Evolutionary conservation across 148 eudicot species (phyloP).

Genomic region (Chenopodium album): DNA sequence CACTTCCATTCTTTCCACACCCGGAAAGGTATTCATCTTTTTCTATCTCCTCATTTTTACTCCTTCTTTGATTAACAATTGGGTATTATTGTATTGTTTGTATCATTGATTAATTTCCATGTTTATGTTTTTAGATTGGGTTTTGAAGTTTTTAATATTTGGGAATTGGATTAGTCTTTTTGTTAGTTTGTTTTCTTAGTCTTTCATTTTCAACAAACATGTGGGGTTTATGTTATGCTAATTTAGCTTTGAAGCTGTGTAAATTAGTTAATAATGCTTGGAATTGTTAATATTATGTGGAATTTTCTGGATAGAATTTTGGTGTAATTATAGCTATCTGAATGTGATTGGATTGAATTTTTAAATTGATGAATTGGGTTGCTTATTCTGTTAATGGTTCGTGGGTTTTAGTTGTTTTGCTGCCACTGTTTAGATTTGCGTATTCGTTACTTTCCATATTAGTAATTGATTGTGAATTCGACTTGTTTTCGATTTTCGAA

Average conservation of each 20-base stretch:
- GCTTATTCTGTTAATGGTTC: not conserved
- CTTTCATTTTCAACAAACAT: not conserved
- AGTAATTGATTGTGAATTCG: too few relatives aligned
- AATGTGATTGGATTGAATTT: not conserved
- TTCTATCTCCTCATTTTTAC: not conserved
- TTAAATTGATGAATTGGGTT: slow-evolving; percentile 10
- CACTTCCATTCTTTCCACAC: slow-evolving; percentile 64
- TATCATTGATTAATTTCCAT: too few relatives aligned
- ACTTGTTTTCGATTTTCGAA: not conserved
- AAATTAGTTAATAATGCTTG: too few relatives aligned
- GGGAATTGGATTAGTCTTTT: too few relatives aligned
- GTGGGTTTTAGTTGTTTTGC: not conserved
- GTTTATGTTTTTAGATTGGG: not conserved
- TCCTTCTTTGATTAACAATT: not conserved
- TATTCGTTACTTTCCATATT: not conserved
- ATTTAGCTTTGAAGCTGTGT: not conserved
- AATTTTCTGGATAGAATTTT: not conserved
- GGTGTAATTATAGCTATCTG: not conserved
- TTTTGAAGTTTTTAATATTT: too few relatives aligned
- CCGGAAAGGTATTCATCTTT: slow-evolving; percentile 42
- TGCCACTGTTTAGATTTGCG: not conserved
- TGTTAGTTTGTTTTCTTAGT: too few relatives aligned
- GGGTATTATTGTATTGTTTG: not conserved
- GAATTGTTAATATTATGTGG: not conserved
- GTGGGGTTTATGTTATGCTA: not conserved